Evolutionary conservation across 345 rosid species (phyloP).

Genomic region (Microcos paniculata): DNA sequence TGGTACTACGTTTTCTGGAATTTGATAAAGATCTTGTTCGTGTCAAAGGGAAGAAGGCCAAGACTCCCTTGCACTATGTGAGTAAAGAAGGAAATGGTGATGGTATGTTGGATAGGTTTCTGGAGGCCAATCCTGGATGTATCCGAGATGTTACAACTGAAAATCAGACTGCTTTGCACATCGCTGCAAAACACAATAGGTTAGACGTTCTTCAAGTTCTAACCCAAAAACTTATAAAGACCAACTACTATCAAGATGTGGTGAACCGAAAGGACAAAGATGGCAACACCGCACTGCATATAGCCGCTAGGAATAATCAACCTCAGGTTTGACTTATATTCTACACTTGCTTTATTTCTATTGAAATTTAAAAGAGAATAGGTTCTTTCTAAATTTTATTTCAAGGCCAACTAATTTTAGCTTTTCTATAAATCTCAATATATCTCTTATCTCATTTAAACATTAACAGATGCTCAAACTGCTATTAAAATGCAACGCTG

Average conservation of each 20-base stretch:
- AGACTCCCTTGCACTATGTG: slow-evolving; percentile 27
- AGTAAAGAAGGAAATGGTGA: neutral
- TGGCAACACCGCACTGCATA: neutral
- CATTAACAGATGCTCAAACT: neutral
- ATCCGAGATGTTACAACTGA: slow-evolving; percentile 22
- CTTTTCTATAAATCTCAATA: neutral
- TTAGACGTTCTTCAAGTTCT: slow-evolving; percentile 16
- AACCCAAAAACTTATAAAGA: slow-evolving; percentile 10
- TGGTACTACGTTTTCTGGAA: neutral
- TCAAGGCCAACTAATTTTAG: too few relatives aligned
- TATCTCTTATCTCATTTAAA: too few relatives aligned
- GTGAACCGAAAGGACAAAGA: neutral
- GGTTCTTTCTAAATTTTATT: too few relatives aligned
- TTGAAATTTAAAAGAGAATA: neutral
- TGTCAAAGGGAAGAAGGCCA: slow-evolving; percentile 26
- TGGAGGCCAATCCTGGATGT: slow-evolving; percentile 18
- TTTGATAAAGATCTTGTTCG: neutral
- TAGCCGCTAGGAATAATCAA: neutral
- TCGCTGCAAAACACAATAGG: slow-evolving; percentile 2
- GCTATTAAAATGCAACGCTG: neutral
- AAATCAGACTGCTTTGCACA: slow-evolving; percentile 26
- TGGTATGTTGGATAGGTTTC: slow-evolving; percentile 21
- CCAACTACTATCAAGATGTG: neutral
- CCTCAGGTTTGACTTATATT: neutral
- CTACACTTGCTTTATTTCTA: neutral